A percentile compares a stretch with the other conserved stretches of the same genome.
Conservation (phyloP, 2,329 filamentous ascomycete genomes). For the Aspergillus tubingensis region DNA sequence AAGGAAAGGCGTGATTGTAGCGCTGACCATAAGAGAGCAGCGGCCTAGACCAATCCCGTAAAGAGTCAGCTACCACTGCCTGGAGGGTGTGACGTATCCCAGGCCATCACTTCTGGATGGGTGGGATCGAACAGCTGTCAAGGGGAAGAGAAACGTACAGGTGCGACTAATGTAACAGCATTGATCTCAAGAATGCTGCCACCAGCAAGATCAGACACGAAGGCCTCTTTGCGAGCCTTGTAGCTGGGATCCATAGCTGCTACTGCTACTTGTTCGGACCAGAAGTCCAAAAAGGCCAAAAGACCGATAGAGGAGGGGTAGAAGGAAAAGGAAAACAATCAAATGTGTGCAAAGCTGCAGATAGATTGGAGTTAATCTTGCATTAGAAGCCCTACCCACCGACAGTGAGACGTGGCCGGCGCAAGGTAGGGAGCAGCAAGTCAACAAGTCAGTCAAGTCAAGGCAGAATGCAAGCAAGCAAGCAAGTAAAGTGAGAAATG, state of each 20-base stretch:
- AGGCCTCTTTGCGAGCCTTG: constrained; percentile 91
- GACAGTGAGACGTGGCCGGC: not conserved
- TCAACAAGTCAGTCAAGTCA: not conserved
- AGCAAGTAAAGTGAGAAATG: not conserved
- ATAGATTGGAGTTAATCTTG: constrained; percentile 1
- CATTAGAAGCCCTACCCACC: not conserved
- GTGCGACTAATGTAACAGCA: constrained; percentile 77
- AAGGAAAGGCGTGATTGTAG: constrained; percentile 81
- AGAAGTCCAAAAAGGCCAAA: not conserved
- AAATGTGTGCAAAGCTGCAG: not conserved
- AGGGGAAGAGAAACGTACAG: constrained; percentile 56
- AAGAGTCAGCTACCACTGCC: not conserved
- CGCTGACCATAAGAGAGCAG: constrained; percentile 83
- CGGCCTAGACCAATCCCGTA: constrained; percentile 57
- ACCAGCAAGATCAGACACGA: constrained; percentile 87
- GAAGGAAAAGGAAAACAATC: not conserved
- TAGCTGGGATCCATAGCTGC: constrained; percentile 59
- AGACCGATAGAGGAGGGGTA: not conserved
- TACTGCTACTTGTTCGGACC: not conserved
- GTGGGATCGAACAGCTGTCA: too few species aligned
- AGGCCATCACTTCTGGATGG: constrained; percentile 27
- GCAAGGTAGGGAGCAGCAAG: not conserved
- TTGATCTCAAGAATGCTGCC: constrained; percentile 85
- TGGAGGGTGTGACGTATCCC: not conserved
- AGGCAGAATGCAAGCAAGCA: not conserved